phyloP scores from a whole-genome alignment of 1,284 basidiomycete species.

The Austroboletus niveus region DNA sequence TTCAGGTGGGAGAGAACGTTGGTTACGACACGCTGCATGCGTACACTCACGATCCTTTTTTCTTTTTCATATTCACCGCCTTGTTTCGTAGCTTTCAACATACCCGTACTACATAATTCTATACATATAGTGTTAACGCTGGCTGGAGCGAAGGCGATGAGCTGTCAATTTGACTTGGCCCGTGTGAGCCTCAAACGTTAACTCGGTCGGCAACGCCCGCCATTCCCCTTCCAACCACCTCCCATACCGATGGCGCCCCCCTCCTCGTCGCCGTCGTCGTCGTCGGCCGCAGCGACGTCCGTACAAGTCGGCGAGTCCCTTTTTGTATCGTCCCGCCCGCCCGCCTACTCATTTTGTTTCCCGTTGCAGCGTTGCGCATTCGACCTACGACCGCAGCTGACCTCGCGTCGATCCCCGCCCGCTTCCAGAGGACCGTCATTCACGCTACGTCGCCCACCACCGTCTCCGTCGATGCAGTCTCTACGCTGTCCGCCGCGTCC shows the following conservation, averaged over 20 bases:
- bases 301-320: conserved; percentile 78
- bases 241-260: conserved; percentile 59
- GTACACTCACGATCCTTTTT: conserved; percentile 30
- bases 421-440: conserved; percentile 90
- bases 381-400: conserved; percentile 86
- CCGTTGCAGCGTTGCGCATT: conserved; percentile 79
- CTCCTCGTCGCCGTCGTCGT: conserved; percentile 45
- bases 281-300: conserved; percentile 65
- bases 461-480: conserved; percentile 71
- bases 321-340: not conserved
- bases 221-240: conserved; percentile 24
- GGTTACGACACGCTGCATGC: conserved; percentile 28
- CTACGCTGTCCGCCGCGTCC: conserved; percentile 45
- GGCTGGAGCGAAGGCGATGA: too few relatives aligned
- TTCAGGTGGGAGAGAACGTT: conserved; percentile 16
- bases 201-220: conserved; percentile 30
- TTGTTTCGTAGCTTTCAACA: conserved; percentile 22
- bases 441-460: conserved; percentile 68
- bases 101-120: conserved; percentile 37
- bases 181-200: conserved; percentile 28
- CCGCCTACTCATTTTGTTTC: conserved; percentile 6
- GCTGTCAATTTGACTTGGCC: not conserved
- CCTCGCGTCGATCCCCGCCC: conserved; percentile 80
- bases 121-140: not conserved
- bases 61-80: not conserved